Evolutionary conservation across 2,329 filamentous ascomycete genomes (phyloP).

Genomic region (Xylaria sp.): DNA sequence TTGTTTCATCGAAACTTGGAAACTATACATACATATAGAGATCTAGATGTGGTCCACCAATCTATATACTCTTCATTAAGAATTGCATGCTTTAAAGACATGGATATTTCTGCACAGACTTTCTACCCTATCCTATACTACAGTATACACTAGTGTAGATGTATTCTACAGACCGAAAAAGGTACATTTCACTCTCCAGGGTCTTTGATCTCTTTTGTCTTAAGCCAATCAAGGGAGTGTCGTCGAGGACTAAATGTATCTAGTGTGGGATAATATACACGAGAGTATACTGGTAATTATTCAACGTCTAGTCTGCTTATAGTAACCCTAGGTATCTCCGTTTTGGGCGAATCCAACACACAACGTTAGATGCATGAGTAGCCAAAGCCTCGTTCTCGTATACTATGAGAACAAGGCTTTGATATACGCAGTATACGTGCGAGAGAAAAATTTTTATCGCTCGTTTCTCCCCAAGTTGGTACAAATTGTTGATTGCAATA

Average conservation of each 20-base stretch:
- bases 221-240: conserved; percentile 2
- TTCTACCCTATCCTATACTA: not conserved
- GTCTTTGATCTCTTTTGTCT: not conserved
- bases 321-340: no score
- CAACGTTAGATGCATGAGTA: not conserved
- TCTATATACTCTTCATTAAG: not conserved
- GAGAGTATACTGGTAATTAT: no score
- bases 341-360: not conserved
- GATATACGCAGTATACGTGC: not conserved
- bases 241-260: conserved; percentile 13
- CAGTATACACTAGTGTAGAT: no score
- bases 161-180: not conserved
- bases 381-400: not conserved
- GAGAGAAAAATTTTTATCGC: conserved; percentile 33
- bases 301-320: no score
- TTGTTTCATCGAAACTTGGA: conserved; percentile 14
- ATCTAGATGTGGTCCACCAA: not conserved
- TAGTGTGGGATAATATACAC: no score
- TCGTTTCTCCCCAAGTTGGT: conserved; percentile 17
- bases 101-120: not conserved
- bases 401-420: not conserved
- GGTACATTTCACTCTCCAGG: not conserved
- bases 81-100: not conserved
- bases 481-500: conserved; percentile 21
- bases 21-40: no score